A percentile compares a stretch with the other conserved stretches of the same genome.
Evolutionary conservation across 2,329 filamentous ascomycete genomes (phyloP).

Genomic region (Apiospora rasikravindrae): DNA sequence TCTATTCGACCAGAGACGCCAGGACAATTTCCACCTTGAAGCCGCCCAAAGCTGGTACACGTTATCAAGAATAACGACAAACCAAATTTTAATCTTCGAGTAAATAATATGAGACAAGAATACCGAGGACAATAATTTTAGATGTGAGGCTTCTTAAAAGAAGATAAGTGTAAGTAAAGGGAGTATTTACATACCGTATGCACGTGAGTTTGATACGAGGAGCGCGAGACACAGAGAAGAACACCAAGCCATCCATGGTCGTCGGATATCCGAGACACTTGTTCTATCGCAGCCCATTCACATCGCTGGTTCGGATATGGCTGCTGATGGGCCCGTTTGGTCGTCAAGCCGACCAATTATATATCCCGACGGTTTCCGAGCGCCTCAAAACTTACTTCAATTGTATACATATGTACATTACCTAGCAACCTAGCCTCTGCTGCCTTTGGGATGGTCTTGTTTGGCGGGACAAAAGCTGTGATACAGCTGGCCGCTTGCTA

Average conservation of each 20-base stretch:
- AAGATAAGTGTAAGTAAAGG: no score
- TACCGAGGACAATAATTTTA: no score
- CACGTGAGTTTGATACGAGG: no score
- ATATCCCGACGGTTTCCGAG: conserved; percentile 4
- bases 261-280: background rate
- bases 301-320: background rate
- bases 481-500: background rate
- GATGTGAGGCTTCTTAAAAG: no score
- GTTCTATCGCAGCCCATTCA: background rate
- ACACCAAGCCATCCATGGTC: no score
- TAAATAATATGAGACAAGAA: no score
- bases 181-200: no score
- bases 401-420: background rate
- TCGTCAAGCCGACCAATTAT: background rate
- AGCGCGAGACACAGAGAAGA: background rate
- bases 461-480: background rate
- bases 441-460: background rate
- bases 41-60: background rate
- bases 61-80: no score
- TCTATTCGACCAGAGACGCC: background rate
- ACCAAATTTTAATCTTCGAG: no score
- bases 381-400: background rate
- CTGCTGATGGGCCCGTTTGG: background rate
- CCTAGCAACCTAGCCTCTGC: background rate
- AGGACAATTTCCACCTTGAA: background rate